phyloP scores from a whole-genome alignment of 2,329 filamentous ascomycete species.

The Penicillium corylophilum region DNA sequence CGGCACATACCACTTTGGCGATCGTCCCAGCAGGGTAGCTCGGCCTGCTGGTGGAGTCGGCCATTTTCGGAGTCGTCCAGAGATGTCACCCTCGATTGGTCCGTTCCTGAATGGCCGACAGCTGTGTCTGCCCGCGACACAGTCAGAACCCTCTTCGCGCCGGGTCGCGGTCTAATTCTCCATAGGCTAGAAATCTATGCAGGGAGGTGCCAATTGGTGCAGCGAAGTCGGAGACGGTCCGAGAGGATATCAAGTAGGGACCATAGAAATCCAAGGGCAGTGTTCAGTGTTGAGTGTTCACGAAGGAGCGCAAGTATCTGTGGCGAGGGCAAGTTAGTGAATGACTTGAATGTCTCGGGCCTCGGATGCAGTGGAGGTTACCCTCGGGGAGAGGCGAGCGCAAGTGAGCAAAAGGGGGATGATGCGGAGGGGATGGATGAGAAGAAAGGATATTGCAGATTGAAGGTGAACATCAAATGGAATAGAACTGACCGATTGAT shows the following conservation, averaged over 20 bases:
- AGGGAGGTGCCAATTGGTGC: constrained; percentile 17
- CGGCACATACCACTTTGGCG: constrained; percentile 40
- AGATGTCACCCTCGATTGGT: constrained; percentile 6
- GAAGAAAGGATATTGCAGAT: neutral
- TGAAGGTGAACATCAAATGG: neutral
- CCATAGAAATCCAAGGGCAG: constrained; percentile 11
- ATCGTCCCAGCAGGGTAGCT: constrained; percentile 39
- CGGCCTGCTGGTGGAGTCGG: constrained; percentile 31
- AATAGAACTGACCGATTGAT: constrained; percentile 16
- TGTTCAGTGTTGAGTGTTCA: no score
- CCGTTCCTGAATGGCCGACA: constrained; percentile 17
- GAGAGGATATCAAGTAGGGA: constrained; percentile 5
- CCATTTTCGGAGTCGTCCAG: constrained; percentile 27
- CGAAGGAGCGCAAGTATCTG: neutral
- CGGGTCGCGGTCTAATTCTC: constrained; percentile 23
- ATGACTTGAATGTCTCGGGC: constrained; percentile 1
- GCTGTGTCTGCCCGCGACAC: constrained; percentile 25
- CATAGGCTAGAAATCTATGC: constrained; percentile 27
- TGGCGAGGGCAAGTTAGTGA: neutral
- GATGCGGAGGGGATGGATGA: neutral
- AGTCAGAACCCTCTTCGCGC: constrained; percentile 21
- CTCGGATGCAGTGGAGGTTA: constrained; percentile 5
- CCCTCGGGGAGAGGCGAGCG: neutral
- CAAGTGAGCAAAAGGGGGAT: neutral
- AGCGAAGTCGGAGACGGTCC: constrained; percentile 14